Conservation (phyloP, 192 early-diverging fungal genomes). For the Martensiomyces pterosporus region DNA sequence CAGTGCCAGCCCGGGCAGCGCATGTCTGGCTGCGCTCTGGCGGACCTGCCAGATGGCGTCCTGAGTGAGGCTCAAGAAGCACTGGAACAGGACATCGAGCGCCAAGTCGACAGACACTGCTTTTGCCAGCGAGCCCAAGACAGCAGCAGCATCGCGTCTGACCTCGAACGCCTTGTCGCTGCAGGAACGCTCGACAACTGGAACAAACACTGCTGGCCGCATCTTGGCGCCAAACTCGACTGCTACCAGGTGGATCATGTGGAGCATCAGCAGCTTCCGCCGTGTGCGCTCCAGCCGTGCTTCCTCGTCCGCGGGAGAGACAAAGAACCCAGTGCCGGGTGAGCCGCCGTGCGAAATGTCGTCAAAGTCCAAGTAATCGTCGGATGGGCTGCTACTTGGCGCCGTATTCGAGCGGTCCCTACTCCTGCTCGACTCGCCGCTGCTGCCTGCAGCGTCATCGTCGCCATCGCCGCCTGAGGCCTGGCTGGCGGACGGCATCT, state of each 20-base stretch:
- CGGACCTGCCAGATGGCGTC: conserved; percentile 51
- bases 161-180: conserved; percentile 43
- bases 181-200: conserved; percentile 44
- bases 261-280: conserved; percentile 47
- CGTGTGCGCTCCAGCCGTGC: conserved; percentile 37
- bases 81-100: conserved; percentile 39
- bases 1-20: conserved; percentile 45
- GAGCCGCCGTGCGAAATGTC: conserved; percentile 1
- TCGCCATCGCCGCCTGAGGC: background rate
- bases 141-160: conserved; percentile 48
- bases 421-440: background rate
- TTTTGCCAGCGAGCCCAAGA: conserved; percentile 40
- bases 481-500: background rate
- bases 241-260: conserved; percentile 46
- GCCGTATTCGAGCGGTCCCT: background rate
- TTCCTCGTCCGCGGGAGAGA: conserved; percentile 37
- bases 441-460: background rate
- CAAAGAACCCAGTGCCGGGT: conserved; percentile 15
- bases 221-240: conserved; percentile 36
- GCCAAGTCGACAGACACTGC: conserved; percentile 47
- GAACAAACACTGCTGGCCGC: conserved; percentile 51
- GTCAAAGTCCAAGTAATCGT: conserved; percentile 1
- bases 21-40: conserved; percentile 43
- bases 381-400: background rate
- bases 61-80: conserved; percentile 31